Percentiles rank a stretch among this genome's conserved stretches.
Evolutionary conservation across 2,329 filamentous ascomycete genomes (phyloP).

Genomic region (Harringtonia aguacate): DNA sequence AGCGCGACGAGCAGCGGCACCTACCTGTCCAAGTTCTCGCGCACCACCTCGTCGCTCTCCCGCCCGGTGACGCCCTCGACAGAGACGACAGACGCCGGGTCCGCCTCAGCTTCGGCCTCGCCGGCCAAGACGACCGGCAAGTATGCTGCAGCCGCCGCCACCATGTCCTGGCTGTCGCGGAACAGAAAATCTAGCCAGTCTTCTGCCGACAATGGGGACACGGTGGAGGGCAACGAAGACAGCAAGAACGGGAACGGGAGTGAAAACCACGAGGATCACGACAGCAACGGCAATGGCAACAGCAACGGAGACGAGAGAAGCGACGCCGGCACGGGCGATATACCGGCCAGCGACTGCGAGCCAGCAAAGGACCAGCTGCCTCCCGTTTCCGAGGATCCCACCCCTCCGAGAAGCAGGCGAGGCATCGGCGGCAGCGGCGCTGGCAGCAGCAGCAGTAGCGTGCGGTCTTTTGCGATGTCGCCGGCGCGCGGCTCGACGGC

Average conservation of each 20-base stretch:
- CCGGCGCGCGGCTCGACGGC: not conserved
- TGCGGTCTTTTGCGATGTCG: too few species aligned
- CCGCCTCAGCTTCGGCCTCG: constrained; percentile 22
- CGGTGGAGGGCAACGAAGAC: not conserved
- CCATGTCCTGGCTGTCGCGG: constrained; percentile 52
- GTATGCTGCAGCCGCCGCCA: too few species aligned
- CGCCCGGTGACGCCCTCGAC: too few species aligned
- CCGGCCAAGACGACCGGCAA: constrained; percentile 27
- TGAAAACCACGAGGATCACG: not conserved
- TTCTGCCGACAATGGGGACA: constrained; percentile 1
- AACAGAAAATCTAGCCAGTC: constrained; percentile 25
- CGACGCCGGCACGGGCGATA: too few species aligned
- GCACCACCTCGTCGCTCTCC: too few species aligned
- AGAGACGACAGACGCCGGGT: not conserved
- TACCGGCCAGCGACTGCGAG: too few species aligned
- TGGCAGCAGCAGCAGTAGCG: constrained; percentile 14
- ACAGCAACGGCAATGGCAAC: constrained; percentile 18
- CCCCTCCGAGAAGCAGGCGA: not conserved
- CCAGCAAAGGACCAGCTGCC: too few species aligned
- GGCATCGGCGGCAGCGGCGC: not conserved
- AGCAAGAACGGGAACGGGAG: constrained; percentile 16
- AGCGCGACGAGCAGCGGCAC: not conserved
- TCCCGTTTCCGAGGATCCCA: too few species aligned
- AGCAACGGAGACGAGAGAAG: too few species aligned
- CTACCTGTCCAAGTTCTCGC: constrained; percentile 36